Evolutionary conservation across 495 filamentous ascomycete species (phyloP), one percentile per base, ranked within the genome.

Genomic region (Astrocystis sublimbata): DNA sequence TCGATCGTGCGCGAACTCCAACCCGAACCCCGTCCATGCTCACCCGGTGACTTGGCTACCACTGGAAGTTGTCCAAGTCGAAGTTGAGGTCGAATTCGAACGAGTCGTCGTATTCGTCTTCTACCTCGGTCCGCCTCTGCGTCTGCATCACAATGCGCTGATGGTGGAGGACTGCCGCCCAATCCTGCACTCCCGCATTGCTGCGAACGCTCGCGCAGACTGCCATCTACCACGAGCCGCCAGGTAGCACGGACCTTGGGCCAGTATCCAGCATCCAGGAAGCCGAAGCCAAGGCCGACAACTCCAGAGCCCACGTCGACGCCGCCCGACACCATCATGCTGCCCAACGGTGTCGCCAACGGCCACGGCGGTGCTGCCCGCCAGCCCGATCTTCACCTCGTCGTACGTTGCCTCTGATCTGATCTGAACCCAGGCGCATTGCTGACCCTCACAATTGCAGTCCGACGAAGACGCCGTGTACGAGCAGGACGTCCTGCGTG

Each of bases 401-500:
- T 96, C 61, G 90, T 93, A 73, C 78, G 90, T 82, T 28, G 9
- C 5, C 9, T 2, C 19, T 13, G 26, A 46, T 36, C 41, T 24
- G 26, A 51, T 53, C 52, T 24, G 10, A 49, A 17, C 31, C 36
- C 8, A 40, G 43, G 46, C 33, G 33, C 41, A 43, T 57, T 19
- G 24, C 63, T 62, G 42, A 69, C 31, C 23, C 6, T 19, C 36
- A 23, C 23, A 19, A 30, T 8, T 46, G 36, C 10, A 89, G 88
- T 87, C 89, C 57, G 89, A 92, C 62, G 90, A 93, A 71, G 96
- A 99, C 75, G 86, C 89, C 36, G 83, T 96, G 31, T 98, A 97
- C 78, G 96, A 99, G 76, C 93, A 97, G 76, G 96, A 99, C 77
- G 85, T 99, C 46, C 78, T 93, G 42, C 88, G 93, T 61, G 89